A percentile compares a stretch with the other conserved stretches of the same genome.
phyloP scores from a whole-genome alignment of 805 yeast genomes.

The Cyberlindnera samutprakarnensis region DNA sequence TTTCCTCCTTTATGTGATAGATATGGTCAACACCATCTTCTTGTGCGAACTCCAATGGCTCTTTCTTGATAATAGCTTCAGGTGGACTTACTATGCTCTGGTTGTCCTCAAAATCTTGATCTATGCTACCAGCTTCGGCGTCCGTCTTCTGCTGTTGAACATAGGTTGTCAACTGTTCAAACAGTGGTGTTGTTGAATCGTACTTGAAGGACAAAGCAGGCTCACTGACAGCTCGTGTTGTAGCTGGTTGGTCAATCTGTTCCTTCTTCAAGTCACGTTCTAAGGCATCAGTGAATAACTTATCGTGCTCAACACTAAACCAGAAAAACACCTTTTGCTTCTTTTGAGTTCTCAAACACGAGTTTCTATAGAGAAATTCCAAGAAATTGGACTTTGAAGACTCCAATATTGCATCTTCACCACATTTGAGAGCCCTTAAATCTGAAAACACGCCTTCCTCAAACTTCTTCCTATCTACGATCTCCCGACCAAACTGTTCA shows the following conservation, averaged over 20 bases:
- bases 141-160: constrained; percentile 24
- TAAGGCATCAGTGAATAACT: constrained; percentile 84
- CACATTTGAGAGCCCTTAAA: constrained; percentile 76
- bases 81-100: too few species aligned
- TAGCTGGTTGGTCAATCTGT: constrained; percentile 46
- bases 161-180: constrained; percentile 44
- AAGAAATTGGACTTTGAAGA: constrained; percentile 80
- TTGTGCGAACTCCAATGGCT: neutral
- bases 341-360: constrained; percentile 88
- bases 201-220: constrained; percentile 76
- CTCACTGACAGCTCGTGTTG: constrained; percentile 66
- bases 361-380: constrained; percentile 75
- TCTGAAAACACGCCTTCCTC: constrained; percentile 96
- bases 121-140: neutral
- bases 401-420: constrained; percentile 81
- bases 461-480: constrained; percentile 83
- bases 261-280: constrained; percentile 89
- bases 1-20: constrained; percentile 17
- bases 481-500: constrained; percentile 81
- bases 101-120: neutral
- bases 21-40: constrained; percentile 7
- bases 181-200: constrained; percentile 43
- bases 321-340: constrained; percentile 95
- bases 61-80: too few species aligned
- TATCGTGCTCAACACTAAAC: constrained; percentile 94